Base-by-base conservation (phyloP, 768 basidiomycete species). In the Leccinum obscurum region DNA sequence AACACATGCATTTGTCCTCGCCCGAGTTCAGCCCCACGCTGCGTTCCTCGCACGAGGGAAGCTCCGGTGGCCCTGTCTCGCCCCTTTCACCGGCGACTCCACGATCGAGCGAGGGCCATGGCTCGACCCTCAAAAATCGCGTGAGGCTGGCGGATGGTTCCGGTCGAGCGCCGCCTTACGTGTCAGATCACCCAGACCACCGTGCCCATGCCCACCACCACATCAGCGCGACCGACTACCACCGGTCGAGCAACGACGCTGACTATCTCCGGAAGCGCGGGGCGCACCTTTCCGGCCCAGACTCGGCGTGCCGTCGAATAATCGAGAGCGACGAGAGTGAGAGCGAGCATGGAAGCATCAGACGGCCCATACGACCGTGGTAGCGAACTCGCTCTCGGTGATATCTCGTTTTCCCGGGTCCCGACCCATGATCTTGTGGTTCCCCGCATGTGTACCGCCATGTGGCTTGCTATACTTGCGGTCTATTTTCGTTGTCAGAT, bases 41-140 rank as follows among this genome's bases (percentile, higher is more conserved):
- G 60, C 75, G 50, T 77, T 80, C 66, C 65, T 72, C 61, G 75
- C 77, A 78, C 60, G 80, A 79, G 54, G 77, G 76, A 24, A 75
- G 76, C 64, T 84, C 84, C 1, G 79, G 77, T 1, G 80, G 81
- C 26, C 80, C 78, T 54, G 73, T 80, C 4, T 86, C 85, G 11
- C 84, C 85, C 6, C 74, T 82, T 26, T 69, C 64, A 11, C 85
- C 85, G 10, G 75, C 77, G 3, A 85, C 85, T 10, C 84, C 85
- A 41, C 81, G 77, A 54, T 85, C 83, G 17, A 71, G 73, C 2
- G 72, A 70, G 9, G 69, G 55, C 0, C 53, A 63, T 35, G 13
- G 58, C 32, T 8, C 64, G 24, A 62, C 64, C 20, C 61, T 64
- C 8, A 68, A 64, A 56, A 53, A 49, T 52, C 66, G 62, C 49